phyloP scores from a whole-genome alignment of 2,329 filamentous ascomycete species.

The Orbilia blumenaviensis region DNA sequence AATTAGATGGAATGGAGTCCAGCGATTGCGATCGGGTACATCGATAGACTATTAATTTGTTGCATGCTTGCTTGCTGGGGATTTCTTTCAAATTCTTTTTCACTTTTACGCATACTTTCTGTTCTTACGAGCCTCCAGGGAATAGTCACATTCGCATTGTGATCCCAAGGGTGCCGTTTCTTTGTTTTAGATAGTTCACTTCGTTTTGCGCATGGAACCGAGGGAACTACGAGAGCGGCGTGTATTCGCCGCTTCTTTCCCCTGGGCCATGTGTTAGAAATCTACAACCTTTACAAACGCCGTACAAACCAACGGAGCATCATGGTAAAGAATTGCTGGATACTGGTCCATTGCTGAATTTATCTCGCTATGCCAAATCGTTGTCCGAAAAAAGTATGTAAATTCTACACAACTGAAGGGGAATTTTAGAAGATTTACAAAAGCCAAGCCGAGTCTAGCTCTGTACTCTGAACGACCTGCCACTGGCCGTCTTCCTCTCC shows the following conservation, averaged over 20 bases:
- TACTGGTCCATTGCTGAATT: neutral
- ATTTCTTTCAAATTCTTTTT: neutral
- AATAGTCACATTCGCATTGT: neutral
- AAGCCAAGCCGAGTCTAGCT: slow-evolving; percentile 14
- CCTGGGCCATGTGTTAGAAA: neutral
- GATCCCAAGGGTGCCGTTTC: neutral
- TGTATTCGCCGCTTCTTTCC: neutral
- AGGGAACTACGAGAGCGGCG: neutral
- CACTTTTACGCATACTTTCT: neutral
- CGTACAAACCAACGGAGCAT: too few species aligned
- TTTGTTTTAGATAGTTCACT: neutral
- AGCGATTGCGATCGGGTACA: neutral
- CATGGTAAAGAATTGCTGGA: neutral
- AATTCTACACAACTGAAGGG: neutral
- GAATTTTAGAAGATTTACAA: neutral
- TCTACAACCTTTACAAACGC: neutral
- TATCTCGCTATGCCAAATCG: slow-evolving; percentile 10
- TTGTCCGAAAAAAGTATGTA: neutral
- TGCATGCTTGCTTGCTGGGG: neutral
- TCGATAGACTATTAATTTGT: slow-evolving; percentile 13
- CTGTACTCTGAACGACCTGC: slow-evolving; percentile 76
- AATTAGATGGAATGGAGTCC: slow-evolving; percentile 1
- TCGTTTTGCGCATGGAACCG: neutral
- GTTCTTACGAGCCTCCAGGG: neutral
- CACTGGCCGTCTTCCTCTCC: slow-evolving; percentile 96